These are phyloP conservation scores for Dipodascus albidus DNA, from an alignment of 805 yeast species.

Conservation along the genomic window DNA sequence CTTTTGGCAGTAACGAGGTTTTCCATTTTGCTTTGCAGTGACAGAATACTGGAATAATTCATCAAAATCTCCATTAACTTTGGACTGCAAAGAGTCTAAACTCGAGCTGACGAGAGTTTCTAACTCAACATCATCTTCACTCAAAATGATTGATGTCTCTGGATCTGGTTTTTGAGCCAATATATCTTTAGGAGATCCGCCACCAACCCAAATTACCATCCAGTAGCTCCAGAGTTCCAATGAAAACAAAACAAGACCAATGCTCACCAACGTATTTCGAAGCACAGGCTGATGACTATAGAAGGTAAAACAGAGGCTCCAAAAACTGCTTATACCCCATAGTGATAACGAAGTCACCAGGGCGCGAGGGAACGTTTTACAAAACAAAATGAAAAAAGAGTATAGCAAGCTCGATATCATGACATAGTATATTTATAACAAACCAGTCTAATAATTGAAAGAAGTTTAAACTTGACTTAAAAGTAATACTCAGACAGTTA, in stretches of 20 bases:
- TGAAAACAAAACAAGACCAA: not conserved
- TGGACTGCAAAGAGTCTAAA: not conserved
- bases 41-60: slow-evolving; percentile 10
- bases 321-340: not conserved
- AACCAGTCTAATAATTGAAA: no score
- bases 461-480: no score
- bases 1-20: slow-evolving; percentile 28
- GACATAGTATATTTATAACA: no score
- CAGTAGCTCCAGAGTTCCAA: not conserved
- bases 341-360: not conserved
- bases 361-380: not conserved
- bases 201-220: not conserved
- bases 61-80: not conserved
- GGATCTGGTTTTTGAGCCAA: no score
- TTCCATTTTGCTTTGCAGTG: slow-evolving; percentile 32
- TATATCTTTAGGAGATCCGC: not conserved
- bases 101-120: not conserved
- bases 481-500: no score
- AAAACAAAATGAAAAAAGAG: not conserved
- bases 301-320: not conserved
- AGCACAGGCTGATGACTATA: not conserved
- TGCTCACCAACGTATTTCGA: not conserved
- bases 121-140: not conserved
- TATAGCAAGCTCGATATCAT: not conserved
- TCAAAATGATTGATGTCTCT: no score